Evolutionary conservation across 1,139 yeast species (phyloP), one percentile per base, ranked within the genome.

Genomic region (Schwanniomyces etchellsii): DNA sequence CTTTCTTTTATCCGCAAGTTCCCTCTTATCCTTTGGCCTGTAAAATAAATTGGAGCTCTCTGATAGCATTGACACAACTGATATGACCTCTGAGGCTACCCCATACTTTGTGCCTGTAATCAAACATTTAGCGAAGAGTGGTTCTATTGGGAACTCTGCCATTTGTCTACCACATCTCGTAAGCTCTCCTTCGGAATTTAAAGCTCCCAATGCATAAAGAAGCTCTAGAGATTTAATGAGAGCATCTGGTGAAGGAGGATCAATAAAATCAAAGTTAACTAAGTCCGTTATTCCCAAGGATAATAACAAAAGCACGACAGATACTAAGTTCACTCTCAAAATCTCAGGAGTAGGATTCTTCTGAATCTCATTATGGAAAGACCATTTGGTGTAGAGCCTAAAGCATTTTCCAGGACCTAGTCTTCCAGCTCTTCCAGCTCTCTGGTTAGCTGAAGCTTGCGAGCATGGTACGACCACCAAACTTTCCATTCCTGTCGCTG

Each of bases 341-440:
- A 91, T 88, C 48, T 93, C 99, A 0, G 98, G 97, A 0, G 81
- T 75, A 2, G 96, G 86, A 50, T 81, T 82, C 4, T 69, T 61
- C 9, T 85, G 85, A 32, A 89, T 56, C 44, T 88, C 96, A 45
- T 85, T 72, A 41, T 72, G 65, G 47, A 77, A 91, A 0, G 95
- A 80, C 78, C 91, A 79, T 50, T 85, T 88, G 0, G 98, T 89
- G 50, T 74, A 91, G 15, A 93, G 60, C 29, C 98, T 58, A 50
- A 81, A 93, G 51, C 98, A 91, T 51, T 86, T 88, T 1, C 98
- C 98, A 0, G 97, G 95, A 0, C 95, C 95, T 4, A 88, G 84
- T 62, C 98, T 78, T 5, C 98, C 98, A 0, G 97, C 98, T 58
- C 98, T 74, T 34, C 98, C 98, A 1, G 96, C 93, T 38, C 99